Conservation (phyloP, 2,329 filamentous ascomycete genomes). For the Rhinocladiella mackenziei region DNA sequence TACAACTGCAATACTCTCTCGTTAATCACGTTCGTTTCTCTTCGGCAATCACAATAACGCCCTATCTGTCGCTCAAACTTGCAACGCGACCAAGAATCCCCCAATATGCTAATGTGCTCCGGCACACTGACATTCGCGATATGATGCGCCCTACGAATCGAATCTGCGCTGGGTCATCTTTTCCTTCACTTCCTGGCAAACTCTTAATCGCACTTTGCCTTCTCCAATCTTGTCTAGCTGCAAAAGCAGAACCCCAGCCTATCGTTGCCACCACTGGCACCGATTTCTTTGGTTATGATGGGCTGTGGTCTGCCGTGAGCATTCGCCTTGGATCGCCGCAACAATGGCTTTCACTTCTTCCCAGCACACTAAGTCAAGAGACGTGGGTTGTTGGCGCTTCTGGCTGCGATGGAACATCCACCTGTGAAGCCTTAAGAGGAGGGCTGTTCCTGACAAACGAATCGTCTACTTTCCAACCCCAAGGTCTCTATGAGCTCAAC, state of each 20-base stretch:
- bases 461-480: conserved; percentile 34
- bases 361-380: conserved; percentile 32
- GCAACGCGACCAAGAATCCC: not conserved
- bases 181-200: not conserved
- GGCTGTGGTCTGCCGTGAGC: conserved; percentile 31
- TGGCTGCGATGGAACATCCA: conserved; percentile 31
- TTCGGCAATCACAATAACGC: not conserved
- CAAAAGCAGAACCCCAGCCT: conserved; percentile 12
- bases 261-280: conserved; percentile 21
- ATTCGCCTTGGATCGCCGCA: conserved; percentile 33
- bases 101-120: conserved; percentile 5
- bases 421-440: conserved; percentile 31
- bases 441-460: conserved; percentile 34
- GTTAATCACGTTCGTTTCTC: not conserved
- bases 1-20: not conserved
- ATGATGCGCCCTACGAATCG: conserved; percentile 9
- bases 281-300: conserved; percentile 32
- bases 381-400: conserved; percentile 32
- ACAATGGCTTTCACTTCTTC: conserved; percentile 33
- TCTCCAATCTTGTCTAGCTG: conserved; percentile 1
- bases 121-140: conserved; percentile 2
- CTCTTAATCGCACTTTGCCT: conserved; percentile 4
- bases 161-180: not conserved
- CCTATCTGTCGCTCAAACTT: not conserved
- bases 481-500: conserved; percentile 32